Evolutionary conservation across 495 filamentous ascomycete species (phyloP).

Genomic region (Penicillium simplicissimum): DNA sequence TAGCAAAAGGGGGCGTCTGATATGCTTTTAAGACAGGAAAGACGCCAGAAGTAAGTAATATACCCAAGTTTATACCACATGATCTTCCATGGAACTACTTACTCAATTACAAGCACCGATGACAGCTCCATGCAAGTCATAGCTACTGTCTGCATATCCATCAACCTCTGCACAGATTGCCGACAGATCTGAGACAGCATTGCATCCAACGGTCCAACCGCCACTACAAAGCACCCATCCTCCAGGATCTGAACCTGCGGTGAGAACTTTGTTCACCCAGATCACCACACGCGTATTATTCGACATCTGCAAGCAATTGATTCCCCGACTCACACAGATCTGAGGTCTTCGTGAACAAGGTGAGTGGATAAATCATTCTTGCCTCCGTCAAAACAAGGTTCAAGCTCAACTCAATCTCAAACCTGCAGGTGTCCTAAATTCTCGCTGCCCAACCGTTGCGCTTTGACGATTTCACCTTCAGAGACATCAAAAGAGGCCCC

Average conservation of each 20-base stretch:
- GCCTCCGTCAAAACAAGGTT: slow-evolving; percentile 9
- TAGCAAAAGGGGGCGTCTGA: background rate
- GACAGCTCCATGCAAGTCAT: slow-evolving; percentile 1
- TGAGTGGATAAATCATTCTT: background rate
- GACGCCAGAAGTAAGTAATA: background rate
- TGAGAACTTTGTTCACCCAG: background rate
- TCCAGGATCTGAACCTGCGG: background rate
- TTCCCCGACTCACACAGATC: background rate
- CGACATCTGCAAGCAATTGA: background rate
- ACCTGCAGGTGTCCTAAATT: slow-evolving; percentile 32
- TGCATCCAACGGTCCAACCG: slow-evolving; percentile 24
- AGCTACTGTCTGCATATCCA: background rate
- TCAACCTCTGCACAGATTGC: slow-evolving; percentile 9
- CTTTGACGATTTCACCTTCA: slow-evolving; percentile 14
- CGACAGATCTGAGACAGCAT: slow-evolving; percentile 30
- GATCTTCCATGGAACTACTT: background rate
- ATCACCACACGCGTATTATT: background rate
- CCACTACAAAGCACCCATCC: background rate
- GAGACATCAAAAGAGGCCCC: slow-evolving; percentile 15
- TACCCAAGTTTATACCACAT: background rate
- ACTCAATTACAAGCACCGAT: background rate
- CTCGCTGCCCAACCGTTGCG: slow-evolving; percentile 20
- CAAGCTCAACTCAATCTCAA: slow-evolving; percentile 20
- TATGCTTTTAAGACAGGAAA: slow-evolving; percentile 6
- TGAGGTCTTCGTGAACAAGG: background rate